Conservation (phyloP, 805 yeast species). For the Zygotorulaspora sp. region DNA sequence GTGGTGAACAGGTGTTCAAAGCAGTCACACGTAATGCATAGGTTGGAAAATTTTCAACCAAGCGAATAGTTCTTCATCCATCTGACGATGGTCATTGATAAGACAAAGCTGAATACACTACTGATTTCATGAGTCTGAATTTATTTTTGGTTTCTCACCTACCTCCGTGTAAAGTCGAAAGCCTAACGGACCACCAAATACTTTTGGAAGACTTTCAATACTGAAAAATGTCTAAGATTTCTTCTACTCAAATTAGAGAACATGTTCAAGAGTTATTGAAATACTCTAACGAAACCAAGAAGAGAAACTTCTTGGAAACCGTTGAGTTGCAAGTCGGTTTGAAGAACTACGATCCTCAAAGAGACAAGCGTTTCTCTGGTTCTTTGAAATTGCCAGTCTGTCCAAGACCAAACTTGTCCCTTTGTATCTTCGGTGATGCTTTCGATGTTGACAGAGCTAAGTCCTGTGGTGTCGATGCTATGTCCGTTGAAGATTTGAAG, state of each 20-base stretch:
- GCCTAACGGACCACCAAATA: slow-evolving; percentile 51
- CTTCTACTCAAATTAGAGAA: slow-evolving; percentile 92
- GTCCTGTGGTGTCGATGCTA: slow-evolving; percentile 98
- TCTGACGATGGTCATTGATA: no score
- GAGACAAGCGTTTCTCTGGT: slow-evolving; percentile 99
- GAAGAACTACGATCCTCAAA: slow-evolving; percentile 99
- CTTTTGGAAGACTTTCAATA: slow-evolving; percentile 66
- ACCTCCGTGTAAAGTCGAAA: slow-evolving; percentile 37
- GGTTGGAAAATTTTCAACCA: slow-evolving; percentile 4
- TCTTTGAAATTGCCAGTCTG: slow-evolving; percentile 95
- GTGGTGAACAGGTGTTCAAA: neutral
- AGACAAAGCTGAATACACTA: no score
- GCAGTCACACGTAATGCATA: neutral
- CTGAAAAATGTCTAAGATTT: slow-evolving; percentile 74
- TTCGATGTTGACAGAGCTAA: slow-evolving; percentile 99
- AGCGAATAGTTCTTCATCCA: no score
- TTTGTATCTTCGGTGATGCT: slow-evolving; percentile 99
- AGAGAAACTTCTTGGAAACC: slow-evolving; percentile 99
- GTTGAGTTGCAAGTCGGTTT: slow-evolving; percentile 99
- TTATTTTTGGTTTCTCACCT: no score
- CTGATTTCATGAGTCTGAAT: no score
- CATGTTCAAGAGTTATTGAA: slow-evolving; percentile 89
- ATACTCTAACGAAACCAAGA: slow-evolving; percentile 90
- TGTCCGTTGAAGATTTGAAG: slow-evolving; percentile 99
- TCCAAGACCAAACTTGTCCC: slow-evolving; percentile 99